phyloP scores from a whole-genome alignment of 768 basidiomycete species.

The Kondoa malvinella region DNA sequence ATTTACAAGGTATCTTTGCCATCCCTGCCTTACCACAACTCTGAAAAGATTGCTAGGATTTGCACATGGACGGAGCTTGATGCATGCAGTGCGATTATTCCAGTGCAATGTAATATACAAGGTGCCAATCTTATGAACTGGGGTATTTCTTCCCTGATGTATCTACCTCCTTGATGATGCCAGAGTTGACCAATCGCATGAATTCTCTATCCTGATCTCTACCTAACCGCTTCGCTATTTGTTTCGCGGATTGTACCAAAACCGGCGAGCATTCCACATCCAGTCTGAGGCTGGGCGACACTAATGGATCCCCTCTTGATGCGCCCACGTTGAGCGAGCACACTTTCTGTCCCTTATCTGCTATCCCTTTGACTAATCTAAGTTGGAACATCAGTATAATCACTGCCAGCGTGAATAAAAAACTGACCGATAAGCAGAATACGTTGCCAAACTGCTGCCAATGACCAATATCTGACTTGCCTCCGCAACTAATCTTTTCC shows the following conservation, averaged over 20 bases:
- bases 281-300: background rate
- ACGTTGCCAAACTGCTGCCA: constrained; percentile 34
- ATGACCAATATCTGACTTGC: constrained; percentile 31
- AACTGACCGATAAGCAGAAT: constrained; percentile 29
- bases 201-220: background rate
- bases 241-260: background rate
- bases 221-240: background rate
- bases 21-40: too few species aligned
- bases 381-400: background rate
- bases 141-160: background rate
- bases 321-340: constrained; percentile 14
- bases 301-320: constrained; percentile 13
- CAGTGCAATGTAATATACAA: background rate
- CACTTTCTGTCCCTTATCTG: constrained; percentile 5
- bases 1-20: constrained; percentile 29
- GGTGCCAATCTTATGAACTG: background rate
- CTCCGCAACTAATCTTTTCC: constrained; percentile 16
- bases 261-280: background rate
- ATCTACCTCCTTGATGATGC: constrained; percentile 1
- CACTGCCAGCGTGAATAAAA: background rate
- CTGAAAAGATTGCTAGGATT: too few species aligned
- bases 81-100: background rate
- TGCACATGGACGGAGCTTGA: background rate
- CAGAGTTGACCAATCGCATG: background rate
- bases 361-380: constrained; percentile 13